A percentile compares a stretch with the other conserved stretches of the same genome.
phyloP scores from a whole-genome alignment of 257 asterid genomes.

The Verbascum thapsus region DNA sequence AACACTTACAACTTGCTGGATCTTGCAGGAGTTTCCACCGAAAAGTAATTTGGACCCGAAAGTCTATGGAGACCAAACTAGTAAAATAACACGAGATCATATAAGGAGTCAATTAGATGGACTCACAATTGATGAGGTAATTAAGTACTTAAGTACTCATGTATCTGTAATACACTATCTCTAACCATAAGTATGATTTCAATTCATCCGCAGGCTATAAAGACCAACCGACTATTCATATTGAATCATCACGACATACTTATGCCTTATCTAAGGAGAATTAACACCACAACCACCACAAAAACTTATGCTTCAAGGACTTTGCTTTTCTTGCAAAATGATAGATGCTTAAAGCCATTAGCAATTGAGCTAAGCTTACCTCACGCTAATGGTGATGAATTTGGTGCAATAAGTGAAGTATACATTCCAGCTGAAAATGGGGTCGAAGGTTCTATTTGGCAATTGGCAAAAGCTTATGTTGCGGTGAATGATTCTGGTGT shows the following conservation, averaged over 20 bases:
- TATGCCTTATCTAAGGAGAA: constrained; percentile 54
- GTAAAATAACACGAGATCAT: constrained; percentile 44
- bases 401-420: constrained; percentile 47
- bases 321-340: constrained; percentile 45
- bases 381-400: constrained; percentile 46
- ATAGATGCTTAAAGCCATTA: constrained; percentile 50
- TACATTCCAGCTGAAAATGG: constrained; percentile 48
- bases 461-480: constrained; percentile 56
- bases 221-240: constrained; percentile 39
- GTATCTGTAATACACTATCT: too few species aligned
- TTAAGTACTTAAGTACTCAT: too few species aligned
- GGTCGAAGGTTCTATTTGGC: constrained; percentile 45
- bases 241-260: constrained; percentile 62
- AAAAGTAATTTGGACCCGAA: constrained; percentile 46
- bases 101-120: constrained; percentile 44
- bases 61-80: constrained; percentile 49
- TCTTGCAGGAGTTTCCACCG: constrained; percentile 59
- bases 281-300: constrained; percentile 51
- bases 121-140: constrained; percentile 46
- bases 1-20: too few species aligned
- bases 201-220: constrained; percentile 40
- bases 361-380: constrained; percentile 61
- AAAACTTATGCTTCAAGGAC: constrained; percentile 58
- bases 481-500: constrained; percentile 58
- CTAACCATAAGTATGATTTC: too few species aligned